phyloP scores from a whole-genome alignment of 208 protist genomes.

The Vickermania spadyakhi region DNA sequence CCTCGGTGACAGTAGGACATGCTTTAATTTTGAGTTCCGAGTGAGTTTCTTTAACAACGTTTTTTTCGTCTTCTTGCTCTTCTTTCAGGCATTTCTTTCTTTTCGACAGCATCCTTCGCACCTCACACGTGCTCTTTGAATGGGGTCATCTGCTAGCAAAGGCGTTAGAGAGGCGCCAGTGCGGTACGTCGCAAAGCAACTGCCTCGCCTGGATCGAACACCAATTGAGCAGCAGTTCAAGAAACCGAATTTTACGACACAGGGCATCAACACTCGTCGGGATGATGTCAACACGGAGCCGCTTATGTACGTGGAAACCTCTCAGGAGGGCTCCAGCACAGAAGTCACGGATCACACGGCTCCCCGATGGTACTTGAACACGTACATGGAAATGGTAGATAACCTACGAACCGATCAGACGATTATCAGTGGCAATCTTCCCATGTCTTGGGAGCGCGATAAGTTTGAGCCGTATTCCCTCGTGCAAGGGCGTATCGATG shows the following conservation, averaged over 20 bases:
- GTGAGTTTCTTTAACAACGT: too few species aligned
- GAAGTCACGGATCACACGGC: constrained; percentile 72
- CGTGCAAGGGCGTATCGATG: constrained; percentile 71
- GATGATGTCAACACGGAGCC: constrained; percentile 84
- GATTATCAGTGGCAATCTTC: constrained; percentile 68
- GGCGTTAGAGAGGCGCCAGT: constrained; percentile 57
- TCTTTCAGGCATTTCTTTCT: neutral
- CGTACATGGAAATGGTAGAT: constrained; percentile 80
- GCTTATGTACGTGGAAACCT: constrained; percentile 81
- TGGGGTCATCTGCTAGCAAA: constrained; percentile 34
- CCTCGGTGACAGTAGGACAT: too few species aligned
- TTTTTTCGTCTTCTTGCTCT: neutral
- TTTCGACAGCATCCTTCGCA: neutral
- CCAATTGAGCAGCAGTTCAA: constrained; percentile 74
- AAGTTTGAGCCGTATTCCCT: constrained; percentile 81
- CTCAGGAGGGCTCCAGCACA: constrained; percentile 67
- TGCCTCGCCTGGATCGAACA: constrained; percentile 54
- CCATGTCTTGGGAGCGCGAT: constrained; percentile 70
- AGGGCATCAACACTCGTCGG: constrained; percentile 68
- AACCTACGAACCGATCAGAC: constrained; percentile 58
- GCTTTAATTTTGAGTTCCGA: too few species aligned
- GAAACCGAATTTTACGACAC: constrained; percentile 65
- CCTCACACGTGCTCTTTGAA: constrained; percentile 3
- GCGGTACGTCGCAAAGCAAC: constrained; percentile 72
- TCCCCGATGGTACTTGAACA: constrained; percentile 80